These are phyloP conservation scores for Picochlorum sp. DNA, from an alignment of 139 green algal species.

Conservation along the genomic window DNA sequence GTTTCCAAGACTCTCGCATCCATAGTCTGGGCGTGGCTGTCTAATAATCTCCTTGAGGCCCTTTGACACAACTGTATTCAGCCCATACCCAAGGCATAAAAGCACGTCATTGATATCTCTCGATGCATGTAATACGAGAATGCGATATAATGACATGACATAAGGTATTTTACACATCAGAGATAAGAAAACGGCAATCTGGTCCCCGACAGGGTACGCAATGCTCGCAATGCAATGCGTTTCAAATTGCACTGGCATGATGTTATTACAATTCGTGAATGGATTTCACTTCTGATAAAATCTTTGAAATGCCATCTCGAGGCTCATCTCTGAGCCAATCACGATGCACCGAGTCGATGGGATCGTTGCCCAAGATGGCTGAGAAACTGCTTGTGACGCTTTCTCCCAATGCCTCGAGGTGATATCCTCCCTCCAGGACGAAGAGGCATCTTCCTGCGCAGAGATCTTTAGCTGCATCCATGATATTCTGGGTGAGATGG, in stretches of 20 bases:
- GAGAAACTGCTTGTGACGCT: conserved; percentile 64
- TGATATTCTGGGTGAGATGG: conserved; percentile 27
- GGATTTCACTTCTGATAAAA: conserved; percentile 23
- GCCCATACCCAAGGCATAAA: conserved; percentile 3
- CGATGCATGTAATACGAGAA: background rate
- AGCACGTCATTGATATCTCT: conserved; percentile 9
- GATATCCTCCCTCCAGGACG: conserved; percentile 81
- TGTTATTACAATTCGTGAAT: conserved; percentile 33
- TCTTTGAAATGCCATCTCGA: conserved; percentile 27
- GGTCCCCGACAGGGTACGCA: background rate
- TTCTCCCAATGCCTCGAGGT: conserved; percentile 51
- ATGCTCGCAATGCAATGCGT: background rate
- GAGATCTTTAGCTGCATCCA: conserved; percentile 45
- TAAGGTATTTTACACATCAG: conserved; percentile 13
- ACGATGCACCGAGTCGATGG: conserved; percentile 25
- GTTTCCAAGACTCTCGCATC: conserved; percentile 15
- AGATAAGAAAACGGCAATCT: conserved; percentile 4
- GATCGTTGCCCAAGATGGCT: conserved; percentile 42
- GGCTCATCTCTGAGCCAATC: conserved; percentile 41
- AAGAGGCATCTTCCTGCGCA: conserved; percentile 65
- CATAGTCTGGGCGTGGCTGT: conserved; percentile 14
- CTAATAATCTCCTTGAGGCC: conserved; percentile 15
- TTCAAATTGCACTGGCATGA: background rate
- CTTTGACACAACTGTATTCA: conserved; percentile 15
- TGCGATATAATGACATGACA: conserved; percentile 6